phyloP scores from a whole-genome alignment of 1,139 yeast genomes.

The Debaryomyces coudertii region DNA sequence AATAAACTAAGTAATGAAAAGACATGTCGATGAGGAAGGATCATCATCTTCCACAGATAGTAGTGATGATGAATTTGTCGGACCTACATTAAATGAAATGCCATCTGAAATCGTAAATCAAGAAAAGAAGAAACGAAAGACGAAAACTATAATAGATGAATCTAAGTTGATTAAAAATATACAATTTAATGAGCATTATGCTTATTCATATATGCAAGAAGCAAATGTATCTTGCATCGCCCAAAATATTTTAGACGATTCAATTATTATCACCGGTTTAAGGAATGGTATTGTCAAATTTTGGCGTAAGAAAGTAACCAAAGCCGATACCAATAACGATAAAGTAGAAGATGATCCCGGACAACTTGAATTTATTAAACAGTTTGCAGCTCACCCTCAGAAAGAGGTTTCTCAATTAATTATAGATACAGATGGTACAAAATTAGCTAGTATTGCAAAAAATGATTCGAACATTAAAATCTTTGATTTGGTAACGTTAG shows the following conservation, averaged over 20 bases:
- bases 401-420: slow-evolving; percentile 14
- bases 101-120: not conserved
- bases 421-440: slow-evolving; percentile 20
- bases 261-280: slow-evolving; percentile 37
- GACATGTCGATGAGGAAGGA: slow-evolving; percentile 6
- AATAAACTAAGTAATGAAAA: slow-evolving; percentile 2
- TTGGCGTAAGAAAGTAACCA: slow-evolving; percentile 30
- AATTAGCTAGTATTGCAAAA: slow-evolving; percentile 34
- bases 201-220: slow-evolving; percentile 11
- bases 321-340: slow-evolving; percentile 1
- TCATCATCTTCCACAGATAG: slow-evolving; percentile 9
- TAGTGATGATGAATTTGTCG: slow-evolving; percentile 16
- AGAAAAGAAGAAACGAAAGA: slow-evolving; percentile 9
- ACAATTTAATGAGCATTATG: slow-evolving; percentile 11
- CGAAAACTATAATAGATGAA: slow-evolving; percentile 3
- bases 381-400: slow-evolving; percentile 34
- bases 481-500: slow-evolving; percentile 43
- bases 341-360: slow-evolving; percentile 7
- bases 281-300: slow-evolving; percentile 44
- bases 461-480: slow-evolving; percentile 33
- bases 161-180: slow-evolving; percentile 5
- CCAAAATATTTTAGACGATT: slow-evolving; percentile 7
- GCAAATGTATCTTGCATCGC: slow-evolving; percentile 11
- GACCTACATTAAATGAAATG: slow-evolving; percentile 11
- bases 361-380: slow-evolving; percentile 39